Evolutionary conservation across 257 asterid species (phyloP), one percentile per base, ranked within the genome.

Genomic region (Schizonepeta tenuifolia): DNA sequence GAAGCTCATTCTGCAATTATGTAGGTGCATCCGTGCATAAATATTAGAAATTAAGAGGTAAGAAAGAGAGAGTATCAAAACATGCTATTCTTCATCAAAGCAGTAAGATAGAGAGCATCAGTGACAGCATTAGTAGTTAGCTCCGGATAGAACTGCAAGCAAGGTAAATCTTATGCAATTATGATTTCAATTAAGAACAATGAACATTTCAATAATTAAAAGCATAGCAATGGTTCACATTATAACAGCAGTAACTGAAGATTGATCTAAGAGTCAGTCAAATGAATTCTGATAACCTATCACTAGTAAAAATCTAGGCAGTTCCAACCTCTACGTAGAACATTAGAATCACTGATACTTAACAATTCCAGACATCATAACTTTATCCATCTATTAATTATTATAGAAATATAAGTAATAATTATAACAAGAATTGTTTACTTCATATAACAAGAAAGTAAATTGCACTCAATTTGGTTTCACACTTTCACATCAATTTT

Each of bases 1-100:
- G 90, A 70, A 93, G 81, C 83, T 88, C 98, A 47, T 80, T 84
- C 98, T 93, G 83, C 82, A 80, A 79, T 67, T 64, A 73, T 54
- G 59, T 26, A 18, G 43, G 64, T 59, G 38, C 36, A 31, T 31
- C 36, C 36, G 36, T 31, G 36, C 69, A 49, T 51, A 66, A 43
- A 57, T 51, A 69, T 57, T 77, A 33, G 33, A 33, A 68, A 68
- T 47, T 24, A 21, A 57, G 63, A 77, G 43, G 26, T 41, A 69
- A 58, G 58, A 73, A 40, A 60, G 7, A 24, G 70, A 58, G 55
- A 74, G 53, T 62, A 55, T 57, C 7, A 40, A 28, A 53, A 50
- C 47, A 71, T 28, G 62, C 9, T n/a, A 75, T 43, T 44, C 61
- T 61, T 75, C 53, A 67, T 57, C 24, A 43, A 15, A 26, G 28